These are phyloP conservation scores for Sphagnurus paluster DNA, from an alignment of 1,284 basidiomycete species.

Conservation along the genomic window DNA sequence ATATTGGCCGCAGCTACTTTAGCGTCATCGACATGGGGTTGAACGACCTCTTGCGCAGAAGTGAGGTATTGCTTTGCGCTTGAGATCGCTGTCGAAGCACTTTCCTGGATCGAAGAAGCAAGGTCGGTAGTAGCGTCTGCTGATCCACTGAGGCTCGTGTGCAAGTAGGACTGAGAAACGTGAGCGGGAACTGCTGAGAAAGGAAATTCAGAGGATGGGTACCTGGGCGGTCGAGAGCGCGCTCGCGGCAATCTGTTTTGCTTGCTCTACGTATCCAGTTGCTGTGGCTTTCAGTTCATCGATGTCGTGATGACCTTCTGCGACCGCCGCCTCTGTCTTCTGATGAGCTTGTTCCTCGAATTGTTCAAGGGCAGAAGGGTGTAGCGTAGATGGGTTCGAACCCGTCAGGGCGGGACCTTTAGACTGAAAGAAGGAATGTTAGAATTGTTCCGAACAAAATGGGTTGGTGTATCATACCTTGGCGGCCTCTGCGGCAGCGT, in stretches of 20 bases:
- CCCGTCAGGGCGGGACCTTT: conserved; percentile 46
- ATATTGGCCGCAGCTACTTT: background rate
- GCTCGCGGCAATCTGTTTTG: conserved; percentile 44
- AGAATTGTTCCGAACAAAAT: background rate
- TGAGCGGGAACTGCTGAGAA: background rate
- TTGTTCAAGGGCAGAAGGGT: conserved; percentile 41
- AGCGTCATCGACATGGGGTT: conserved; percentile 37
- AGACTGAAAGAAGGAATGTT: conserved; percentile 27
- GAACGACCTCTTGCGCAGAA: conserved; percentile 38
- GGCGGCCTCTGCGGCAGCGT: conserved; percentile 47
- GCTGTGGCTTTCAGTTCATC: conserved; percentile 42
- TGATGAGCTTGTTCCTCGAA: conserved; percentile 41
- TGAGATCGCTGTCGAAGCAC: conserved; percentile 34
- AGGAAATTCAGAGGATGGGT: conserved; percentile 13
- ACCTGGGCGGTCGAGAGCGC: conserved; percentile 57
- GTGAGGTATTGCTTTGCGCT: conserved; percentile 42
- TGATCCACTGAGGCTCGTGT: conserved; percentile 25
- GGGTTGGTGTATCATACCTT: conserved; percentile 33
- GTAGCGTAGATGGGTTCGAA: conserved; percentile 36
- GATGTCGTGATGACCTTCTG: conserved; percentile 52
- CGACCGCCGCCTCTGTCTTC: conserved; percentile 52
- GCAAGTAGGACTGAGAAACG: conserved; percentile 32
- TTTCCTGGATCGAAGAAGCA: conserved; percentile 34
- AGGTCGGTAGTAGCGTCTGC: conserved; percentile 24
- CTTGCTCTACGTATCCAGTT: conserved; percentile 51